A percentile compares a stretch with the other conserved stretches of the same genome.
phyloP scores from a whole-genome alignment of 2,329 filamentous ascomycete genomes.

The Scortechinia acanthostroma region DNA sequence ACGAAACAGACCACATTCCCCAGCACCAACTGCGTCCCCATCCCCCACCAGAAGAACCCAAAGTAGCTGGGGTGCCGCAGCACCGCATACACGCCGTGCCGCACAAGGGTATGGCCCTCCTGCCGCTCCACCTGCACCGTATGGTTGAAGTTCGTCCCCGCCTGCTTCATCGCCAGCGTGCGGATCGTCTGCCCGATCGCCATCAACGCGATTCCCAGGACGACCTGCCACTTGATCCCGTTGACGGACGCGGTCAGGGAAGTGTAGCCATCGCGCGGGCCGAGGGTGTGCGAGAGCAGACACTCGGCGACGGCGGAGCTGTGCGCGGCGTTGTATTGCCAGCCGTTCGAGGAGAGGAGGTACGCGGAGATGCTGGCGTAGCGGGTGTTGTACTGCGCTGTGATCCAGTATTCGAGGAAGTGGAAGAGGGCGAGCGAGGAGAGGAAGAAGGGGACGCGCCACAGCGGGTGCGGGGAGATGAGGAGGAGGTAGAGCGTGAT shows the following conservation, averaged over 20 bases:
- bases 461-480: constrained; percentile 21
- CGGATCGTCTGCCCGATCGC: constrained; percentile 68
- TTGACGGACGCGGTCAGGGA: constrained; percentile 21
- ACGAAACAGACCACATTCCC: constrained; percentile 76
- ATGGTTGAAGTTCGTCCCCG: constrained; percentile 87
- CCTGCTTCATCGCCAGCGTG: constrained; percentile 80
- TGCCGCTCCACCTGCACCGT: constrained; percentile 68
- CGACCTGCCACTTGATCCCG: constrained; percentile 20
- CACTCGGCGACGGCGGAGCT: constrained; percentile 69
- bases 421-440: constrained; percentile 73
- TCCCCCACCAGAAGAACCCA: constrained; percentile 95
- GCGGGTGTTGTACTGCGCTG: constrained; percentile 74
- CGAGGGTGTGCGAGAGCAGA: constrained; percentile 46
- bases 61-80: constrained; percentile 90
- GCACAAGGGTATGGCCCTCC: constrained; percentile 72
- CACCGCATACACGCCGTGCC: constrained; percentile 67
- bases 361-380: constrained; percentile 70
- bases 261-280: constrained; percentile 38
- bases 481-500: background rate
- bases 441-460: constrained; percentile 63
- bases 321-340: constrained; percentile 78
- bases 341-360: constrained; percentile 78
- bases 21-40: constrained; percentile 87
- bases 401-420: constrained; percentile 93
- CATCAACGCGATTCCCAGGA: constrained; percentile 58